A percentile compares a stretch with the other conserved stretches of the same genome.
phyloP scores from a whole-genome alignment of 176 grass and related monocot genomes.

The Saccharum spontaneum region DNA sequence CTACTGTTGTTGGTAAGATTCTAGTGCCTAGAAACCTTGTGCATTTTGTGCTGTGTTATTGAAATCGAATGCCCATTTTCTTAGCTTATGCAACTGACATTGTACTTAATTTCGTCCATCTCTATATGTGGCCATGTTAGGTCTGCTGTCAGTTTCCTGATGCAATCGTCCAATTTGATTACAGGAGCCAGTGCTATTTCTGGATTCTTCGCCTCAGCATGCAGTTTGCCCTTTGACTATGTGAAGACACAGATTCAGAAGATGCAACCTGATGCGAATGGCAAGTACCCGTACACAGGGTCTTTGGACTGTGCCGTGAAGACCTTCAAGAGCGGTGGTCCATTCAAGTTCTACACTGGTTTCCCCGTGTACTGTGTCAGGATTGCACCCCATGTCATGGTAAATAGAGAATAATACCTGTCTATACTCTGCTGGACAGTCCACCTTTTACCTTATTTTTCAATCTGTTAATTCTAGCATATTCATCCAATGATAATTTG shows the following conservation, averaged over 20 bases:
- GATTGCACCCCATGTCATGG: slow-evolving; percentile 99
- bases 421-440: background rate
- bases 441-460: background rate
- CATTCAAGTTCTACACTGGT: slow-evolving; percentile 99
- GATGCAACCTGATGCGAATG: slow-evolving; percentile 96
- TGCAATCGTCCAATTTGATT: slow-evolving; percentile 24
- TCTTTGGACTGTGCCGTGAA: slow-evolving; percentile 88
- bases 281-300: slow-evolving; percentile 94
- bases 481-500: slow-evolving; percentile 24
- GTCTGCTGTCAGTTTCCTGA: background rate
- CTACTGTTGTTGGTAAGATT: slow-evolving; percentile 82
- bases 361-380: slow-evolving; percentile 97
- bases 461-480: background rate
- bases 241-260: slow-evolving; percentile 99
- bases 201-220: slow-evolving; percentile 91
- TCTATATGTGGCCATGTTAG: background rate
- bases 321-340: slow-evolving; percentile 88
- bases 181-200: slow-evolving; percentile 92
- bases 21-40: background rate
- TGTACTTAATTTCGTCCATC: background rate
- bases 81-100: background rate
- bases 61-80: background rate
- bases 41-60: background rate
- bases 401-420: slow-evolving; percentile 28
- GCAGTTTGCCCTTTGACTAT: slow-evolving; percentile 99